These are phyloP conservation scores for Ochromonas danica DNA, from an alignment of 108 stramenopile species.

Conservation along the genomic window DNA sequence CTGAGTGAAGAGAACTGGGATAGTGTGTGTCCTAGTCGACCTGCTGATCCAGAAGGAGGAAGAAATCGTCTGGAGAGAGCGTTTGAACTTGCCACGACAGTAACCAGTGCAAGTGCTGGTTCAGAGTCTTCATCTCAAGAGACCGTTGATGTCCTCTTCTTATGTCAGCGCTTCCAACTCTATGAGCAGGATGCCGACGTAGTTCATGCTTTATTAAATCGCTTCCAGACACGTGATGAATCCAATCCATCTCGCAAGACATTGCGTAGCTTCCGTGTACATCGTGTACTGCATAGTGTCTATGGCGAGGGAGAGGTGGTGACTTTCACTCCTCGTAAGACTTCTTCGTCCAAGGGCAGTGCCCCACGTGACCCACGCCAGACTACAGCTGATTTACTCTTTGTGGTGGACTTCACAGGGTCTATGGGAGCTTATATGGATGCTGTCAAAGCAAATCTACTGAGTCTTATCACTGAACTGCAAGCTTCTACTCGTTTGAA, in stretches of 20 bases:
- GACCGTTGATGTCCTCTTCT: background rate
- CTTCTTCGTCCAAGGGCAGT: background rate
- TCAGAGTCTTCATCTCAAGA: too few species aligned
- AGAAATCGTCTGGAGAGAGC: too few species aligned
- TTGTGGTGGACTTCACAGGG: slow-evolving; percentile 1
- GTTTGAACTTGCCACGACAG: too few species aligned
- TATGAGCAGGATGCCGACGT: background rate
- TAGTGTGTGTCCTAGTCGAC: too few species aligned
- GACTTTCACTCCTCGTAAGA: background rate
- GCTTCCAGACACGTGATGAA: background rate
- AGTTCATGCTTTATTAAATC: background rate
- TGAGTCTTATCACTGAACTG: background rate
- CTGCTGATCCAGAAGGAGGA: too few species aligned
- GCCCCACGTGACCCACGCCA: background rate
- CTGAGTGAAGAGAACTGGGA: too few species aligned
- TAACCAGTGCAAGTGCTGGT: too few species aligned
- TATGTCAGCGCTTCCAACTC: background rate
- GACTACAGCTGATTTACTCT: background rate
- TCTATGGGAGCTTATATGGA: background rate
- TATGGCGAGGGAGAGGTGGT: background rate
- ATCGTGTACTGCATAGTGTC: background rate
- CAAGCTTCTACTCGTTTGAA: background rate
- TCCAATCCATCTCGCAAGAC: background rate
- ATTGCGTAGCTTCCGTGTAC: background rate
- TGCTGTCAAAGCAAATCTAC: background rate